Conservation (phyloP, 495 filamentous ascomycete species). For the Penicillium pancosmium region DNA sequence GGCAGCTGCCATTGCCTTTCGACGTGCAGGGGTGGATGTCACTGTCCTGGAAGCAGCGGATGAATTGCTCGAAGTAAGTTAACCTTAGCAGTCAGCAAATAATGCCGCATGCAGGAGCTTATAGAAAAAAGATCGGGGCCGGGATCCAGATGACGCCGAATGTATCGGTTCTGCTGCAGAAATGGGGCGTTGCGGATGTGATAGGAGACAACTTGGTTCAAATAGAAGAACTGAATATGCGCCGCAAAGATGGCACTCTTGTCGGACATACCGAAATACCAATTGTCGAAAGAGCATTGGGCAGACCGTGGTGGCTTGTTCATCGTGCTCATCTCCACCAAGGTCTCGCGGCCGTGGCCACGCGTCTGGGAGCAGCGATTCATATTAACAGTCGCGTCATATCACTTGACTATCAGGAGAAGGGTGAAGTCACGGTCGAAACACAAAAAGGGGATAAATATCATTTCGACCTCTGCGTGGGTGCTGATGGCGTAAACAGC, state of each 20-base stretch:
- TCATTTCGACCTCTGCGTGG: slow-evolving; percentile 44
- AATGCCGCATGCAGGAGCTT: not conserved
- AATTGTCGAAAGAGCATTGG: slow-evolving; percentile 17
- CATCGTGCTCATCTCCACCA: slow-evolving; percentile 42
- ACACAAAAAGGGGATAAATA: slow-evolving; percentile 34
- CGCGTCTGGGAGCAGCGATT: slow-evolving; percentile 31
- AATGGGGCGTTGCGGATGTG: slow-evolving; percentile 37
- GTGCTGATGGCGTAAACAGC: slow-evolving; percentile 45
- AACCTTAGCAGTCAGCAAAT: not conserved
- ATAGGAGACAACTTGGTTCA: slow-evolving; percentile 41
- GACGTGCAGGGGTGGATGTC: slow-evolving; percentile 60
- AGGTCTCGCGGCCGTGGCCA: slow-evolving; percentile 38
- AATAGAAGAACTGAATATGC: slow-evolving; percentile 43
- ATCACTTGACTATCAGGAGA: slow-evolving; percentile 22
- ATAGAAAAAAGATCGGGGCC: slow-evolving; percentile 49
- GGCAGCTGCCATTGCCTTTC: slow-evolving; percentile 60
- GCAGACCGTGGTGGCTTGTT: slow-evolving; percentile 40
- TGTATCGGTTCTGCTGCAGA: slow-evolving; percentile 46
- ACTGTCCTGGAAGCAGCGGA: slow-evolving; percentile 26
- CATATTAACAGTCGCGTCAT: slow-evolving; percentile 38
- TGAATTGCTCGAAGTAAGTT: slow-evolving; percentile 16
- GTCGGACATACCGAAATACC: slow-evolving; percentile 37
- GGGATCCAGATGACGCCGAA: slow-evolving; percentile 65
- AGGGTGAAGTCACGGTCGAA: slow-evolving; percentile 29
- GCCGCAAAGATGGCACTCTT: slow-evolving; percentile 38